Evolutionary conservation across 345 rosid genomes (phyloP).

Genomic region (Populus pruinosa): DNA sequence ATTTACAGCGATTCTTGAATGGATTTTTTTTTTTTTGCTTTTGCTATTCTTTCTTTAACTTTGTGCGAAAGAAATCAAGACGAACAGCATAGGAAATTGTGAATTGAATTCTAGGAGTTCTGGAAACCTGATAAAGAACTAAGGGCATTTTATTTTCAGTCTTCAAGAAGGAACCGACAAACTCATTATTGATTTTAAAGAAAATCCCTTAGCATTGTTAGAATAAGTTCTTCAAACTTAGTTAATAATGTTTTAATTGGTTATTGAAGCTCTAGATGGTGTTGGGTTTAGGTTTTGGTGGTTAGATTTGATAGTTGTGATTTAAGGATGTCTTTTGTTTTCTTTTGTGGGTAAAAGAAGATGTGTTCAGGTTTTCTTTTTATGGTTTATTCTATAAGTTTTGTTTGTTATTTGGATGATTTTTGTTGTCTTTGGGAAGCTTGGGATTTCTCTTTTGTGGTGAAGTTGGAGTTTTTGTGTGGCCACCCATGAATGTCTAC

Average conservation of each 20-base stretch:
- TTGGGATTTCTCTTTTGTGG: background rate
- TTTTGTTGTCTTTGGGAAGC: background rate
- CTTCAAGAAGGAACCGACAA: background rate
- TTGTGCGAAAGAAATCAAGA: background rate
- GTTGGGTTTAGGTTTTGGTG: background rate
- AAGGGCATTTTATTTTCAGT: background rate
- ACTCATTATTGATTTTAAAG: background rate
- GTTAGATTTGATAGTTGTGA: background rate
- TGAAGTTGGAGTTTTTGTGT: background rate
- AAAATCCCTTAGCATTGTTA: conserved; percentile 3
- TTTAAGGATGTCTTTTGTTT: background rate
- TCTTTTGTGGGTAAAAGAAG: background rate
- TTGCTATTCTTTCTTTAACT: background rate
- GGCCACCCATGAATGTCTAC: background rate
- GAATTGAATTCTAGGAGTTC: background rate
- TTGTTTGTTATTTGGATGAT: background rate
- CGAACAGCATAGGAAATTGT: background rate
- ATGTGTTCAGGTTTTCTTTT: background rate
- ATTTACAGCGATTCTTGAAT: background rate
- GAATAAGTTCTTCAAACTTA: background rate
- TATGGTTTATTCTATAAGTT: background rate
- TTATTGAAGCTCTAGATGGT: background rate
- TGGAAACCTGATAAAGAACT: background rate
- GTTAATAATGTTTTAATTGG: background rate
- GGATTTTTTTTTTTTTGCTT: background rate